Evolutionary conservation across 2,329 filamentous ascomycete species (phyloP), one percentile per base, ranked within the genome.

Genomic region (Uncinocarpus reesii): DNA sequence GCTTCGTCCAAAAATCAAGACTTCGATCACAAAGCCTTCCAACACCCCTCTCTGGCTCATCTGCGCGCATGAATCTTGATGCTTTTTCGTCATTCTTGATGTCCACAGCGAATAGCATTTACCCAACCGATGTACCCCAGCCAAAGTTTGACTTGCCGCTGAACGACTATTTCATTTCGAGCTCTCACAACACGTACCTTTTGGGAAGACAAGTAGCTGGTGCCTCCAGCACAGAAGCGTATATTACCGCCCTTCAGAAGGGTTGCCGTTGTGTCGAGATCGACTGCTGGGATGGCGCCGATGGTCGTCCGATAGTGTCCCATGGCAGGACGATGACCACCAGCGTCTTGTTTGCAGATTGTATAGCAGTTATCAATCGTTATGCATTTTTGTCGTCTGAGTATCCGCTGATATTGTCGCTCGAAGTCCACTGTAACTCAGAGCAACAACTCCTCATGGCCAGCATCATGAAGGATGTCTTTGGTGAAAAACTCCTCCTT

Each of bases 91-190:
- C 79, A 8, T 94, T 84, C 59, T 70, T 95, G 10, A 78, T 81
- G 11, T 94, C 86, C 0, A 77, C 78, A 37, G 76, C 80, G 57
- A 94, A 93, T 60, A 74, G 79, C 1, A 74, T 84, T 2, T 75
- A 87, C 35, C 68, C 76, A 23, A 75, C 77, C 35, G 74, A 77
- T 52, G 76, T 78, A n/a, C 66, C 76, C 10, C 69, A 79, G 23
- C 79, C 80, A 48, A 71, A 71, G 4, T 78, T 95, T 47, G 81
- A 94, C 60, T 80, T 85, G 20, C 92, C 92, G 0, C 72, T 96
- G 63, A 95, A 94, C 62, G 90, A 96, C 62, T 98, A 98, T 66
- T 95, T 88, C 71, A 92, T 98, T 56, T 96, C 90, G 1, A 95
- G 89, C 70, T 96, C 92, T 1, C 92, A 98, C 73, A 98, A 98